Conservation (phyloP, 2,329 filamentous ascomycete genomes). For the Biscogniauxia mediterranea region DNA sequence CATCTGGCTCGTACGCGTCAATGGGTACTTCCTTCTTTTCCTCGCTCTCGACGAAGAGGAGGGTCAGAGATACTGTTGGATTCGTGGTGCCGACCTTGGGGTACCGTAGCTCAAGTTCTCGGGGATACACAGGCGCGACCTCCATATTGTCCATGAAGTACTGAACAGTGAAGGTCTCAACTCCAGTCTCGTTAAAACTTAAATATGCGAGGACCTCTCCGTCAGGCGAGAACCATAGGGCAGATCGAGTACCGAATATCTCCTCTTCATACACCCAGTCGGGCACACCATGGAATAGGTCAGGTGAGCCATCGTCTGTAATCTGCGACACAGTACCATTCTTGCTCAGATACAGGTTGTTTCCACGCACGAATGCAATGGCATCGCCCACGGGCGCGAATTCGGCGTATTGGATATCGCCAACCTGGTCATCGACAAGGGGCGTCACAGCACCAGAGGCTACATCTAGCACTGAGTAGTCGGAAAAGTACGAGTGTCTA, state of each 20-base stretch:
- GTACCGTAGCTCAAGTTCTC: conserved; percentile 62
- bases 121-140: conserved; percentile 59
- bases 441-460: conserved; percentile 53
- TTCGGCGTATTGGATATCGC: conserved; percentile 66
- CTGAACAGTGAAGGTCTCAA: conserved; percentile 62
- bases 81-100: conserved; percentile 69
- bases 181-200: conserved; percentile 63
- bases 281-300: conserved; percentile 62
- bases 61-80: conserved; percentile 58
- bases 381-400: conserved; percentile 56
- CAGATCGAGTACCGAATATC: conserved; percentile 49
- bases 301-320: conserved; percentile 58
- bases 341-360: conserved; percentile 61
- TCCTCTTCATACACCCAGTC: conserved; percentile 66
- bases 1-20: conserved; percentile 56
- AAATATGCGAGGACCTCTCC: conserved; percentile 53
- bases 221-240: conserved; percentile 58
- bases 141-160: conserved; percentile 63
- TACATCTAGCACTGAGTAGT: conserved; percentile 64
- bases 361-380: conserved; percentile 67
- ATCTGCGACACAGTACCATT: conserved; percentile 55
- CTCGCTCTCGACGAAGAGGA: conserved; percentile 52
- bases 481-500: conserved; percentile 64
- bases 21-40: conserved; percentile 47
- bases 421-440: conserved; percentile 56